Evolutionary conservation across 176 grass and related monocot species (phyloP).

Genomic region (Oropetium thomaeum): DNA sequence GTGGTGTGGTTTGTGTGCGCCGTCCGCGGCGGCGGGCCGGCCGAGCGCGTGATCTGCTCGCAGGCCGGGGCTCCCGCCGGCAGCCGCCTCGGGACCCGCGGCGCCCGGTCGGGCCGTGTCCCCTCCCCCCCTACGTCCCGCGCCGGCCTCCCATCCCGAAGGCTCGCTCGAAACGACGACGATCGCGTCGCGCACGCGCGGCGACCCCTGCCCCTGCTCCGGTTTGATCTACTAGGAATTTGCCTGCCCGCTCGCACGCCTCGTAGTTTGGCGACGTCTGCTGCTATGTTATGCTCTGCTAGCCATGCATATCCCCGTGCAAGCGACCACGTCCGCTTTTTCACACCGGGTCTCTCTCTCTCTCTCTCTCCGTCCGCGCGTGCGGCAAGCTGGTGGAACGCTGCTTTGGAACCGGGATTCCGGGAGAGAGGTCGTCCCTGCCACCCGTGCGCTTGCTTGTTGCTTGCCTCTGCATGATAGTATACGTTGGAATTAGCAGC

Average conservation of each 20-base stretch:
- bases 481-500: background rate
- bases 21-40: background rate
- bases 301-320: too few species aligned
- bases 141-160: background rate
- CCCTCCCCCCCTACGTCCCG: background rate
- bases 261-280: constrained; percentile 21
- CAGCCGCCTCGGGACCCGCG: constrained; percentile 43
- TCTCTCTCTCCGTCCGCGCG: background rate
- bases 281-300: background rate
- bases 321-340: constrained; percentile 20
- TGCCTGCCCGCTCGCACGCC: background rate
- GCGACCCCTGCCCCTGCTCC: background rate
- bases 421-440: background rate
- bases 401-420: constrained; percentile 11
- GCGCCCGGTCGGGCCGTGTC: constrained; percentile 43
- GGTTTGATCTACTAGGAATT: constrained; percentile 2
- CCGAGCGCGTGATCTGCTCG: constrained; percentile 27
- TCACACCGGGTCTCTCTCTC: constrained; percentile 32
- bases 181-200: background rate
- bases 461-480: background rate
- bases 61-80: constrained; percentile 43
- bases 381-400: background rate
- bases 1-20: background rate
- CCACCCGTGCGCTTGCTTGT: background rate
- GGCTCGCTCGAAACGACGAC: background rate